Base-by-base conservation (phyloP, 208 protist genomes). In the Endotrypanum monterogeii region DNA sequence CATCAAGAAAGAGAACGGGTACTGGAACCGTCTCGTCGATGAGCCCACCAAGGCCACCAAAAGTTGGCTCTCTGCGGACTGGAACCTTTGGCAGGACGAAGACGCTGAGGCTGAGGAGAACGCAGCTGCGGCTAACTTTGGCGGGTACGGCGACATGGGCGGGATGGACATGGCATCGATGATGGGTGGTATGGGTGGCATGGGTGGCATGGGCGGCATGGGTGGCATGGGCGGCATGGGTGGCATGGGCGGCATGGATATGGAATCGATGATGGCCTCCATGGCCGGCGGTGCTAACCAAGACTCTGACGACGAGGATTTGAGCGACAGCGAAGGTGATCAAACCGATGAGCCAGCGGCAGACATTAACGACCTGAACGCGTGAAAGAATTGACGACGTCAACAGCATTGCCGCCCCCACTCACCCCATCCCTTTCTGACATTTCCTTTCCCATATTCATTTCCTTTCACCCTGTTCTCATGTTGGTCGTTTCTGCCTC, bases 51-150 rank as follows among this genome's bases (percentile, higher is more conserved):
- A 88, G 80, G 75, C 80, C 51, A 94, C 90, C 2, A 93, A 94
- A 83, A 79, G 76, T 12, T 97, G 93, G 93, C 86, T 97, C 14
- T 93, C 90, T 14, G 90, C 82, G 11, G 93, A 97, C 83, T 97
- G 93, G 91, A 97, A 95, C 82, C 84, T 97, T 23, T 97, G 93
- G 93, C 95, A 97, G 83, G 93, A 97, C 71, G 93, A 97, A 78
- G 90, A 97, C 72, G 93, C 95, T 67, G 89, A 87, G 63, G 93
- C 88, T 32, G 89, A 91, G 55, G 87, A 91, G 71, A 79, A 78
- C 28, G 73, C 76, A 41, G 79, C 77, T 35, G 84, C 83, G 41
- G 74, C 83, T 61, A 87, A 86, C 83, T 94, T 95, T 67, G 90
- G 90, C 67, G 91, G 90, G 67, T 95, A 94, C 74, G 93, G 91